Percentiles rank a stretch among this genome's conserved stretches.
Conservation (phyloP, 306 rosid genomes). For the Fagus crenata region DNA sequence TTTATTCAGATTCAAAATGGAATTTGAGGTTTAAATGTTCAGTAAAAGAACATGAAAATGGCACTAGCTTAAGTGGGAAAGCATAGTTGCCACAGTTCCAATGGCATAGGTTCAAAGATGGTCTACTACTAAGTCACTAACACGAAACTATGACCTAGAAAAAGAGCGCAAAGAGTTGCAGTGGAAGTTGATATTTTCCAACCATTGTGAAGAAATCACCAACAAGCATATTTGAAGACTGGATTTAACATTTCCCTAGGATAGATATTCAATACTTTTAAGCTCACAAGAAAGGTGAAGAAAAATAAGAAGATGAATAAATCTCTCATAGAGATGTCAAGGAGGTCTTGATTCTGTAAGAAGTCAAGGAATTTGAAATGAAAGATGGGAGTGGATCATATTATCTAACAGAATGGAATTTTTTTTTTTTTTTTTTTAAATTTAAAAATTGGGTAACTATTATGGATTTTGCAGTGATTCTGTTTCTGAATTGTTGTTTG, state of each 20-base stretch:
- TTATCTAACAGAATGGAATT: background rate
- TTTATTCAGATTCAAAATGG: too few species aligned
- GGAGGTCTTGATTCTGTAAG: background rate
- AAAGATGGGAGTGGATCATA: background rate
- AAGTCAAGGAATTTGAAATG: background rate
- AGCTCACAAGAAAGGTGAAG: background rate
- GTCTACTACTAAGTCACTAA: too few species aligned
- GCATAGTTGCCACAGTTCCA: too few species aligned
- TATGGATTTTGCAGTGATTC: background rate
- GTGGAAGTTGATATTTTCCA: background rate
- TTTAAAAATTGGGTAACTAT: background rate
- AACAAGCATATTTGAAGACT: background rate
- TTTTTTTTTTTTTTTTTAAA: background rate
- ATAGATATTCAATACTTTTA: background rate
- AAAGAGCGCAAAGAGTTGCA: too few species aligned
- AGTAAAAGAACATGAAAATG: too few species aligned
- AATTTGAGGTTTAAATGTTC: too few species aligned
- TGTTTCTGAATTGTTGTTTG: background rate
- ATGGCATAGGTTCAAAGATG: too few species aligned
- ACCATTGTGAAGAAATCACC: background rate
- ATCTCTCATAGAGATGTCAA: background rate
- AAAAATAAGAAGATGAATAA: background rate
- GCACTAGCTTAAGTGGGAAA: too few species aligned
- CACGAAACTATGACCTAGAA: too few species aligned
- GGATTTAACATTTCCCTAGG: constrained; percentile 1